Percentiles rank a stretch among this genome's conserved stretches.
These are phyloP conservation scores for Leishmania guyanensis DNA, from an alignment of 208 protist species.

Conservation along the genomic window DNA sequence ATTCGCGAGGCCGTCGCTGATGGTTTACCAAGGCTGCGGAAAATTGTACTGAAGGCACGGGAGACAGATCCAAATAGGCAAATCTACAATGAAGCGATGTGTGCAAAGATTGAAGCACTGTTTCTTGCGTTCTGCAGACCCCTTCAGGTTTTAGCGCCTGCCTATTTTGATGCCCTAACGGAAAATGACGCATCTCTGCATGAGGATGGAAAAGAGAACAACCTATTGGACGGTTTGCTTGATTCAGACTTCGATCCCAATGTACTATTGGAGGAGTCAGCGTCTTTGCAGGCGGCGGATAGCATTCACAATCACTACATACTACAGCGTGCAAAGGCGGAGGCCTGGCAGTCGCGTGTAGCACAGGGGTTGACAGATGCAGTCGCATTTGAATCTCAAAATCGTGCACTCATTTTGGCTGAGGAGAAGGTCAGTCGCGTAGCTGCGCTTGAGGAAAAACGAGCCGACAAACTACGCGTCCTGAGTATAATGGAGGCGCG, in stretches of 20 bases:
- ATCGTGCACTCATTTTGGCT: conserved; percentile 35
- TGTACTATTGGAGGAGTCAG: conserved; percentile 36
- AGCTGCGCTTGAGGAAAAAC: conserved; percentile 36
- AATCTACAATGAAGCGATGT: conserved; percentile 92
- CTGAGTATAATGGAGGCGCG: conserved; percentile 25
- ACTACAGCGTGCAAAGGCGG: conserved; percentile 43
- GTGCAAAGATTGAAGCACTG: conserved; percentile 74
- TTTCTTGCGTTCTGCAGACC: conserved; percentile 45
- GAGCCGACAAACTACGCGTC: conserved; percentile 28
- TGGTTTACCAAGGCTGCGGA: conserved; percentile 52
- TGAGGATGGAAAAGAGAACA: background rate
- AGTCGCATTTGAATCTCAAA: conserved; percentile 49
- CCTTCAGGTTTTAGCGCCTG: conserved; percentile 9
- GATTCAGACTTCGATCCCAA: conserved; percentile 16
- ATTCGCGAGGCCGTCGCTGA: conserved; percentile 18
- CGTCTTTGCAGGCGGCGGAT: conserved; percentile 33
- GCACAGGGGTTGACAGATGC: conserved; percentile 50
- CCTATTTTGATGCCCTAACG: background rate
- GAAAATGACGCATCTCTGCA: background rate
- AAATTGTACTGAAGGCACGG: conserved; percentile 67
- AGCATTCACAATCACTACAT: conserved; percentile 49
- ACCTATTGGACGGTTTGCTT: conserved; percentile 4
- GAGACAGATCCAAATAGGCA: conserved; percentile 84
- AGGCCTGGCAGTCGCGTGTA: conserved; percentile 69
- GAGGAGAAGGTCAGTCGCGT: conserved; percentile 38